A percentile compares a stretch with the other conserved stretches of the same genome.
Conservation (phyloP, 140 eudicot species). For the Bidens hawaiensis region DNA sequence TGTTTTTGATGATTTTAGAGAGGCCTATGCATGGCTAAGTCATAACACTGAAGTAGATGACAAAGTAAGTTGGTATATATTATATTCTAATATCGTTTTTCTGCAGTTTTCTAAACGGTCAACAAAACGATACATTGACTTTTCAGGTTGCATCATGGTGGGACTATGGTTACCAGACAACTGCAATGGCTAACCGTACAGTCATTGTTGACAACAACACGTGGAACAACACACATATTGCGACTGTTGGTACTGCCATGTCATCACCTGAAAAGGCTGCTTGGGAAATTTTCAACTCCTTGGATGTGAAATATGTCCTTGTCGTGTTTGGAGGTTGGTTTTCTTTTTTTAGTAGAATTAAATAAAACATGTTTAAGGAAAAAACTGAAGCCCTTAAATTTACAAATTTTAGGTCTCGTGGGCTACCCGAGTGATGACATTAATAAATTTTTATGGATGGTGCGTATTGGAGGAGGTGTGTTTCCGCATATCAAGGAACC, state of each 20-base stretch:
- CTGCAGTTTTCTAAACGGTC: not conserved
- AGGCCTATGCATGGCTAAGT: constrained; percentile 98
- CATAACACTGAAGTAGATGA: constrained; percentile 98
- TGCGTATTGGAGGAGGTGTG: constrained; percentile 97
- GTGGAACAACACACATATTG: constrained; percentile 99
- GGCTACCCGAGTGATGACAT: constrained; percentile 99
- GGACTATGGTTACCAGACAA: constrained; percentile 99
- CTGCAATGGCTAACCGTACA: constrained; percentile 99
- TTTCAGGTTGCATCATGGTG: constrained; percentile 99
- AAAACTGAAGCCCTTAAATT: not conserved
- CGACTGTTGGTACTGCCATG: constrained; percentile 99
- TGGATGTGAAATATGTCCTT: constrained; percentile 98
- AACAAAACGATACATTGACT: not conserved
- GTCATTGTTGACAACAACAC: constrained; percentile 98
- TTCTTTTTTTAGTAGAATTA: not conserved
- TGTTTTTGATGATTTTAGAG: constrained; percentile 99
- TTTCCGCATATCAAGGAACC: constrained; percentile 99
- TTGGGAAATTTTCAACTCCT: constrained; percentile 93
- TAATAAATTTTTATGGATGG: constrained; percentile 98
- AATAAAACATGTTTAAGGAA: not conserved
- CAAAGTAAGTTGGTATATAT: constrained; percentile 54
- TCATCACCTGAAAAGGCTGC: constrained; percentile 99
- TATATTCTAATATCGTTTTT: not conserved
- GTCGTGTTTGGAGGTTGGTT: constrained; percentile 98
- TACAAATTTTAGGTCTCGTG: constrained; percentile 69